Percentiles rank a stretch among this genome's conserved stretches.
phyloP scores from a whole-genome alignment of 306 rosid species.

The Albizia julibrissin region DNA sequence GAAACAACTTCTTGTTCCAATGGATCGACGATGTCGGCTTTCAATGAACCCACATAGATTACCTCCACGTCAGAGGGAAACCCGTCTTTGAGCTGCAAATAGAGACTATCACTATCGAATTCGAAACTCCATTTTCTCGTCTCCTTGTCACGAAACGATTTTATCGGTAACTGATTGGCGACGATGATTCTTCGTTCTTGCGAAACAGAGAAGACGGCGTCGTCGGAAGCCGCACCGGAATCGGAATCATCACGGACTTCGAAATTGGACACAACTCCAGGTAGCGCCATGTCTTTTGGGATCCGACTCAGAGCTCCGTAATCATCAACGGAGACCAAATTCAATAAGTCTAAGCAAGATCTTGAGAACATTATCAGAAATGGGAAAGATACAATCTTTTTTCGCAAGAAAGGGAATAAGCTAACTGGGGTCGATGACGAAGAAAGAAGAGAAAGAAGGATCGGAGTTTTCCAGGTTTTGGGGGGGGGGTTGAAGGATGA shows the following conservation, averaged over 20 bases:
- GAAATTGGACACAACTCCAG: slow-evolving; percentile 32
- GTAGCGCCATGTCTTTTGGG: slow-evolving; percentile 26
- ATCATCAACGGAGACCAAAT: slow-evolving; percentile 56
- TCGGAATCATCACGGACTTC: not conserved
- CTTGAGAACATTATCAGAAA: slow-evolving; percentile 55
- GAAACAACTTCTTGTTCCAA: slow-evolving; percentile 58
- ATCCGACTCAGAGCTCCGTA: slow-evolving; percentile 28
- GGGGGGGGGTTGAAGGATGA: not conserved
- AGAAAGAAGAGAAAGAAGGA: not conserved
- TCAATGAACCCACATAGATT: slow-evolving; percentile 61
- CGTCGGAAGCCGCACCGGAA: slow-evolving; percentile 17
- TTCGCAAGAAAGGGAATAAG: not conserved
- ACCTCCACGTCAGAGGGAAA: slow-evolving; percentile 54
- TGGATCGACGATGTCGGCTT: slow-evolving; percentile 54
- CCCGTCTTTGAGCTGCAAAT: slow-evolving; percentile 62
- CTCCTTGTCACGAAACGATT: slow-evolving; percentile 25
- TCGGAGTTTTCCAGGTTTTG: not conserved
- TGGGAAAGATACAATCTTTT: not conserved
- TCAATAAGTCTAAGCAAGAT: slow-evolving; percentile 57
- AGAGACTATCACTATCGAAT: slow-evolving; percentile 54
- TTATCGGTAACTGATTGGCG: slow-evolving; percentile 65
- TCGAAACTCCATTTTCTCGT: slow-evolving; percentile 52
- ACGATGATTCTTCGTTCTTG: slow-evolving; percentile 58
- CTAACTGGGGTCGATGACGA: not conserved
- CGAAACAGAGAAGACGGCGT: slow-evolving; percentile 18